Evolutionary conservation across 495 filamentous ascomycete species (phyloP), one percentile per base, ranked within the genome.

Genomic region (Jackrogersella minutella): DNA sequence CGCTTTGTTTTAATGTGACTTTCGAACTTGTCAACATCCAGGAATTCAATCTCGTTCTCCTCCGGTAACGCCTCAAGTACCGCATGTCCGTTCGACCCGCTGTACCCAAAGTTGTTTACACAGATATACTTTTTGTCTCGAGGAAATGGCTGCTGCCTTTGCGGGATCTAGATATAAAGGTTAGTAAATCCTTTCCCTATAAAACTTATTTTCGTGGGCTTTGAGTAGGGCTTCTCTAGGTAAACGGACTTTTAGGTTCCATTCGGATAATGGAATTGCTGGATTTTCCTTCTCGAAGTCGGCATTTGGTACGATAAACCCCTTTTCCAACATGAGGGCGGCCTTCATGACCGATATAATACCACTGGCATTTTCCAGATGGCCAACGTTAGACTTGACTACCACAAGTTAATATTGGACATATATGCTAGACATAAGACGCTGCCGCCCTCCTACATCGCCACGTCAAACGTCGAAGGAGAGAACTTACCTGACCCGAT

Each of bases 381-480:
- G 86, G 6, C 86, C 84, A 50, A 87, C 79, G 59, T 86, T 85
- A 0, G 81, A 80, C 56, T 88, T 88, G 0, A 87, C 76, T 30
- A 7, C 7, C 3, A 3, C 3, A 30, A 7, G 26, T 30, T 30
- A 30, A 30, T 30, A 30, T 30, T 3, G 7, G 26, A 30, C 26
- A 30, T 30, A n/a, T n/a, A n/a, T n/a, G n/a, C n/a, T n/a, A n/a
- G n/a, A n/a, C n/a, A n/a, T n/a, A n/a, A n/a, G n/a, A n/a, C n/a
- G n/a, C n/a, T n/a, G n/a, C n/a, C n/a, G n/a, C n/a, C n/a, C n/a
- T n/a, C n/a, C n/a, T n/a, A n/a, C n/a, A n/a, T n/a, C n/a, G n/a
- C n/a, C n/a, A n/a, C n/a, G n/a, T n/a, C n/a, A n/a, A n/a, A n/a
- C n/a, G n/a, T n/a, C n/a, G n/a, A 30, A 30, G 7, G 26, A 7